Evolutionary conservation across 345 rosid species (phyloP), one percentile per base, ranked within the genome.

Genomic region (Bruguiera sexangula): DNA sequence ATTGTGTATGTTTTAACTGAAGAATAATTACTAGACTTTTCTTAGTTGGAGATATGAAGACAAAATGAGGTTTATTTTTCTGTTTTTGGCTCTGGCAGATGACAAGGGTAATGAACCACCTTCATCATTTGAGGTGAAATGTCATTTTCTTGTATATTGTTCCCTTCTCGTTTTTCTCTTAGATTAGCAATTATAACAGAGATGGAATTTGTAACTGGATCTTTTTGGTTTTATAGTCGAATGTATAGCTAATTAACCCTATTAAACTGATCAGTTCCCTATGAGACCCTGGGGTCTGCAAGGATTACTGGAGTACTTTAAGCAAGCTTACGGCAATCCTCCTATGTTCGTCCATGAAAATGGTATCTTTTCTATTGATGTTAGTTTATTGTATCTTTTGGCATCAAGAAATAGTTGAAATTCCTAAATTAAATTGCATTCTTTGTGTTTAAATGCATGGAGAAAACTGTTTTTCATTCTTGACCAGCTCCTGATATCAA

Each of bases 261-360:
- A 1, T 56, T 55, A 54, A 43, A 36, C 27, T 27, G 50, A 43
- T 43, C 82, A 86, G 90, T 64, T 30, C 36, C 75, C 76, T 15
- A 18, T 79, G 32, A 34, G 2, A 19, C 85, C 92, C 22, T 69
- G 73, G 82, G 80, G 72, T 67, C 72, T 83, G 76, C 76, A 65
- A 65, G 78, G 32, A 46, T 48, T 75, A n/a, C 70, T 83, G 74
- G 76, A 75, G 67, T 70, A 67, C 75, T 60, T 80, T 51, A 78
- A 83, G 75, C 65, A 64, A 55, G 39, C 60, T 65, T 83, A 77
- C 48, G 86, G 79, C 39, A 83, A 83, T 60, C 86, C 84, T 51
- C 80, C 82, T 2, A 62, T 80, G 5, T 74, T 69, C 53, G 75
- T 84, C 67, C 83, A 82, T 26, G 85, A 85, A 78, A 83, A 80